These are phyloP conservation scores for Stylonectria norvegica DNA, from an alignment of 2,329 filamentous ascomycete genomes.

Conservation along the genomic window DNA sequence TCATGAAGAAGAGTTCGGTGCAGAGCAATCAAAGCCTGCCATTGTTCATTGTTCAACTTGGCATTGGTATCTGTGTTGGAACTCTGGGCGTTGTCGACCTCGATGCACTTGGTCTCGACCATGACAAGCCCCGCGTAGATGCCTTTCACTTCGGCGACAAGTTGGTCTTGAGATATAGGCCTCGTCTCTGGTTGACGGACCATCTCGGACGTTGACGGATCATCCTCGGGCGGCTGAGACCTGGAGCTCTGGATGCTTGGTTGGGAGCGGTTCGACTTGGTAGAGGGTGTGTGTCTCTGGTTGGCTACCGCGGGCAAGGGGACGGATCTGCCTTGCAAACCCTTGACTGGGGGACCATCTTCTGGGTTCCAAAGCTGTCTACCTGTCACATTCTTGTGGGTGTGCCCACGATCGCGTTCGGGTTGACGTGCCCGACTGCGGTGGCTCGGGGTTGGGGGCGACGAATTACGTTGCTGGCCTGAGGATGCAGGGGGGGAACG, in stretches of 20 bases:
- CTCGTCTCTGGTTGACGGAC: slow-evolving; percentile 41
- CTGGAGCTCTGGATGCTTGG: not conserved
- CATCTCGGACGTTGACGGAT: slow-evolving; percentile 8
- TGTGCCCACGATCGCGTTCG: slow-evolving; percentile 19
- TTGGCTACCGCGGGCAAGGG: not conserved
- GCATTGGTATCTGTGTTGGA: slow-evolving; percentile 40
- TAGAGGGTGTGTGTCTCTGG: slow-evolving; percentile 1
- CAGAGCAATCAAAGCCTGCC: slow-evolving; percentile 77
- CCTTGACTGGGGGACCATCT: slow-evolving; percentile 16
- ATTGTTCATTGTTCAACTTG: slow-evolving; percentile 64
- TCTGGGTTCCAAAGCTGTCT: slow-evolving; percentile 30
- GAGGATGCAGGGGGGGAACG: slow-evolving; percentile 27
- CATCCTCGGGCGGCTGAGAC: not conserved
- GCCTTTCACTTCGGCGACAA: slow-evolving; percentile 76
- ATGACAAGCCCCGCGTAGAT: slow-evolving; percentile 82
- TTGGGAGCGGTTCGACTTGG: slow-evolving; percentile 5
- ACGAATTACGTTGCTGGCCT: slow-evolving; percentile 13
- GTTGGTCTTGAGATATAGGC: slow-evolving; percentile 71
- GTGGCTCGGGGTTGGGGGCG: slow-evolving; percentile 18
- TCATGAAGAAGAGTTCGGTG: slow-evolving; percentile 80
- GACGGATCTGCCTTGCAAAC: slow-evolving; percentile 6
- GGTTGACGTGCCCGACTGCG: slow-evolving; percentile 2
- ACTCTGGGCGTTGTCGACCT: slow-evolving; percentile 66
- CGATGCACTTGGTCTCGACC: slow-evolving; percentile 84
- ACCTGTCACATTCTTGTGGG: slow-evolving; percentile 17